Evolutionary conservation across 2,329 filamentous ascomycete genomes (phyloP).

Genomic region (Herpotrichia juniperi): DNA sequence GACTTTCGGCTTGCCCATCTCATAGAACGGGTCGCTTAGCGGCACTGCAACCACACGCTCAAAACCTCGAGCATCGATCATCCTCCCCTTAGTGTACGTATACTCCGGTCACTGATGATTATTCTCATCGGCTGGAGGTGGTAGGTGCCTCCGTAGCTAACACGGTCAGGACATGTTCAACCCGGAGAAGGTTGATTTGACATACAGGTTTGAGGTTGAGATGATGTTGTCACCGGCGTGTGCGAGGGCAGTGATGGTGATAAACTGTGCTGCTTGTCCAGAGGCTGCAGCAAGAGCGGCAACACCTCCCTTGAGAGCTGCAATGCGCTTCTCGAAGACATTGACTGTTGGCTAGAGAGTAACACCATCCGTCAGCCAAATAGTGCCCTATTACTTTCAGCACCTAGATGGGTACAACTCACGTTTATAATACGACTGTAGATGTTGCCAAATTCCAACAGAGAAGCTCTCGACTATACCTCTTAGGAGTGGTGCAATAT

Average conservation of each 20-base stretch:
- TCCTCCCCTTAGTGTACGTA: no score
- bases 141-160: conserved; percentile 85
- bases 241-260: conserved; percentile 83
- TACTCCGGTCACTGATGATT: no score
- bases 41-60: no score
- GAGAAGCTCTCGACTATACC: no score
- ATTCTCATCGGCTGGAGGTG: no score
- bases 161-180: background rate
- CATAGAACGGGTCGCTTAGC: no score
- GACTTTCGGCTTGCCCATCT: no score
- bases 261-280: conserved; percentile 91
- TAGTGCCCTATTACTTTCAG: background rate
- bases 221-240: conserved; percentile 92
- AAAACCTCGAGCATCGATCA: no score
- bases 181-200: background rate
- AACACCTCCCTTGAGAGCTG: conserved; percentile 91
- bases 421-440: conserved; percentile 97
- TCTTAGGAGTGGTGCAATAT: no score
- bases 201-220: conserved; percentile 76
- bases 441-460: conserved; percentile 97
- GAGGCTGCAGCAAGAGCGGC: conserved; percentile 85
- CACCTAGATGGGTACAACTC: conserved; percentile 37
- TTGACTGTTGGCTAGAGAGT: conserved; percentile 78
- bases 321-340: conserved; percentile 95
- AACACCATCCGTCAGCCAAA: conserved; percentile 8